Percentiles rank a stretch among this genome's conserved stretches.
Conservation (phyloP, 805 yeast genomes). For the Jamesozyma lodderae region DNA sequence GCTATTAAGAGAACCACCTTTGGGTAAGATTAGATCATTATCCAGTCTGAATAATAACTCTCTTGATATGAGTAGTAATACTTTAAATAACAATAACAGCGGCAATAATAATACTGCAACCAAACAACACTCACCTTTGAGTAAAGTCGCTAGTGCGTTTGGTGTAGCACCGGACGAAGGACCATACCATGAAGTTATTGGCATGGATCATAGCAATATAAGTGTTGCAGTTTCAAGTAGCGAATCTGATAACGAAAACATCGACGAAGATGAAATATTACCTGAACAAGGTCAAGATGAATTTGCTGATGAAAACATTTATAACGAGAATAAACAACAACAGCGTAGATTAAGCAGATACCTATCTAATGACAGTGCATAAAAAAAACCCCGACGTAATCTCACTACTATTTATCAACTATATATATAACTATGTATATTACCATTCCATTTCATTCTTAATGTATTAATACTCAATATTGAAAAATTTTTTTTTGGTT, state of each 20-base stretch:
- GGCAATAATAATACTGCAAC: background rate
- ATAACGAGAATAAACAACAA: slow-evolving; percentile 4
- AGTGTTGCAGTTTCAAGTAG: too few relatives aligned
- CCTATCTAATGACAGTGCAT: slow-evolving; percentile 4
- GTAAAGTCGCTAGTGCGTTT: background rate
- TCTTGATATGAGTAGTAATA: background rate
- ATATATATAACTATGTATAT: too few relatives aligned
- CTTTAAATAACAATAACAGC: background rate
- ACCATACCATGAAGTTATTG: background rate
- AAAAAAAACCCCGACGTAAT: too few relatives aligned
- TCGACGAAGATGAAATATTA: background rate
- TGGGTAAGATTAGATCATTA: background rate
- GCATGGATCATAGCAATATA: too few relatives aligned
- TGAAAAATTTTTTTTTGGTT: too few relatives aligned
- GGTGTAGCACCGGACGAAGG: background rate
- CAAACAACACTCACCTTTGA: too few relatives aligned
- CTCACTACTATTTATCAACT: too few relatives aligned
- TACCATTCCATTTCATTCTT: too few relatives aligned
- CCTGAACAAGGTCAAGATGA: background rate
- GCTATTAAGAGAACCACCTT: background rate
- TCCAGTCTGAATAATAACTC: background rate
- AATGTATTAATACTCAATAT: too few relatives aligned
- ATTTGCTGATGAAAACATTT: background rate
- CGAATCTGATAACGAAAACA: background rate
- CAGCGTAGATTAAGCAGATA: slow-evolving; percentile 5